Conservation (phyloP, 2,329 filamentous ascomycete genomes). For the Periconia macrospinosa region DNA sequence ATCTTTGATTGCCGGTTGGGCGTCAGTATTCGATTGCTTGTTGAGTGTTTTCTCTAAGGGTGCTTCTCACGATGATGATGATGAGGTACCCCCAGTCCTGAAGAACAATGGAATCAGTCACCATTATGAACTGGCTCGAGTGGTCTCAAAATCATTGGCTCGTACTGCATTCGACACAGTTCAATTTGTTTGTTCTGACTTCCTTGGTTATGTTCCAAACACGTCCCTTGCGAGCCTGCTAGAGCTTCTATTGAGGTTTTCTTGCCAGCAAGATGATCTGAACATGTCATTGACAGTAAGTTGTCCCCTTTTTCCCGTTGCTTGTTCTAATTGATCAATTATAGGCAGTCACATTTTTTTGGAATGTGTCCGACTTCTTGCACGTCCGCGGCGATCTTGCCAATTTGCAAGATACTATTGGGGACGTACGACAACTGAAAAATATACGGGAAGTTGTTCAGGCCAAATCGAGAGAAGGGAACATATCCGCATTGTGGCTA, state of each 20-base stretch:
- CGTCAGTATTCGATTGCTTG: slow-evolving; percentile 81
- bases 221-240: slow-evolving; percentile 76
- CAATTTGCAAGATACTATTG: slow-evolving; percentile 30
- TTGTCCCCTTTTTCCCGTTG: slow-evolving; percentile 4
- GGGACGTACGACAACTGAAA: slow-evolving; percentile 44
- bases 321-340: slow-evolving; percentile 8
- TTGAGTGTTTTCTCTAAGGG: slow-evolving; percentile 68
- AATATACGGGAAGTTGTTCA: slow-evolving; percentile 62
- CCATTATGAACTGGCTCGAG: slow-evolving; percentile 16
- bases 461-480: slow-evolving; percentile 60
- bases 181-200: slow-evolving; percentile 93
- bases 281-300: slow-evolving; percentile 90
- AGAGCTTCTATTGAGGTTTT: slow-evolving; percentile 86
- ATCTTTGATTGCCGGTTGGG: slow-evolving; percentile 79
- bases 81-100: not conserved
- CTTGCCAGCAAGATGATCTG: slow-evolving; percentile 84
- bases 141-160: slow-evolving; percentile 72
- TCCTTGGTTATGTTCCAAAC: slow-evolving; percentile 72
- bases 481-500: slow-evolving; percentile 77
- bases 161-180: slow-evolving; percentile 85
- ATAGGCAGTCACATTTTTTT: slow-evolving; percentile 90
- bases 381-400: slow-evolving; percentile 51
- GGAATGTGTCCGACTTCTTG: slow-evolving; percentile 90
- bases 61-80: not conserved
- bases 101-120: not conserved